Percentiles rank a stretch among this genome's conserved stretches.
These are phyloP conservation scores for Coniosporium tulheliwenetii DNA, from an alignment of 2,329 filamentous ascomycete species.

Conservation along the genomic window DNA sequence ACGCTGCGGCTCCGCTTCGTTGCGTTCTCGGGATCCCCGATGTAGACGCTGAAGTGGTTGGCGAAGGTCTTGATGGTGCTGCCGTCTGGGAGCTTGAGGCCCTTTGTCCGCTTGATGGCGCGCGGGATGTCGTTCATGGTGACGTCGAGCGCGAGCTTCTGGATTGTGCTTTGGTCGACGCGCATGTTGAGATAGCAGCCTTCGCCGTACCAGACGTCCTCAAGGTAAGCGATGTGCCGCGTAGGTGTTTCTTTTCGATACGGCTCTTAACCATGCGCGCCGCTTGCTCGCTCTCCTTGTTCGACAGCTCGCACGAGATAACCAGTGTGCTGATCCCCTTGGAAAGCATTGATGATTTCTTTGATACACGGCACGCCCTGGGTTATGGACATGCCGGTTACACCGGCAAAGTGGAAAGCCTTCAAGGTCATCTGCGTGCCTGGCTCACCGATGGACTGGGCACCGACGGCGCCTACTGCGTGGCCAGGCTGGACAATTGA, in stretches of 20 bases:
- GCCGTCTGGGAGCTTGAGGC: slow-evolving; percentile 54
- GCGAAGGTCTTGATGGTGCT: slow-evolving; percentile 47
- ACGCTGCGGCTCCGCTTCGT: slow-evolving; percentile 29
- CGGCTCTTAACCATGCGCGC: slow-evolving; percentile 85
- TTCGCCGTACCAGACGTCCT: slow-evolving; percentile 74
- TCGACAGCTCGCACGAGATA: slow-evolving; percentile 73
- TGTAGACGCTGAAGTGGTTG: slow-evolving; percentile 51
- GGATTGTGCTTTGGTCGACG: slow-evolving; percentile 64
- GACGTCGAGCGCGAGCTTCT: slow-evolving; percentile 70
- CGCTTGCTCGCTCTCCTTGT: slow-evolving; percentile 56
- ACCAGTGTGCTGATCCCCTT: slow-evolving; percentile 88
- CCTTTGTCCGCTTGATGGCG: slow-evolving; percentile 67
- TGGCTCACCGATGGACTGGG: slow-evolving; percentile 94
- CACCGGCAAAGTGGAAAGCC: slow-evolving; percentile 99
- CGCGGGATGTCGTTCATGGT: slow-evolving; percentile 54
- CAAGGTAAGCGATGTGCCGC: slow-evolving; percentile 65
- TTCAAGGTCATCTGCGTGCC: slow-evolving; percentile 99
- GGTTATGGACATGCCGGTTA: slow-evolving; percentile 98
- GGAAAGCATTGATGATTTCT: slow-evolving; percentile 98
- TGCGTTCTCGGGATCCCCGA: slow-evolving; percentile 37
- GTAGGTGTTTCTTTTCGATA: slow-evolving; percentile 86
- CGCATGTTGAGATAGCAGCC: slow-evolving; percentile 65
- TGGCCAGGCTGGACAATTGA: slow-evolving; percentile 90
- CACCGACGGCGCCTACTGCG: slow-evolving; percentile 88
- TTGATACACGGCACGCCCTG: slow-evolving; percentile 99